Percentiles rank a stretch among this genome's conserved stretches.
Evolutionary conservation across 805 yeast genomes (phyloP).

Genomic region (Starmerella bacillaris): DNA sequence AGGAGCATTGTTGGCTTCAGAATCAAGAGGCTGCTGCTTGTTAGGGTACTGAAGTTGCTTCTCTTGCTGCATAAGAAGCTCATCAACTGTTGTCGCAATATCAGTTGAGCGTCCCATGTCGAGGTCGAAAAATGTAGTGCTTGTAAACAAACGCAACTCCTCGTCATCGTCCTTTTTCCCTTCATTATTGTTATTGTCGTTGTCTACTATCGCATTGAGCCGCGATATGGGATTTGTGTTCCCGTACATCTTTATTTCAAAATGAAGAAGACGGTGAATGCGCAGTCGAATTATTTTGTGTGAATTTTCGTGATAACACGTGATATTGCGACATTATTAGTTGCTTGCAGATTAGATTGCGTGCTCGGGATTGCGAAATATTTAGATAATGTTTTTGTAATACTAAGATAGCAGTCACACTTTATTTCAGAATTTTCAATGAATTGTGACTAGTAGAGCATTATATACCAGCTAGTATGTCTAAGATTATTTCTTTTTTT

Average conservation of each 20-base stretch:
- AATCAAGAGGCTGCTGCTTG: conserved; percentile 14
- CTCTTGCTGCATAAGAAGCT: conserved; percentile 26
- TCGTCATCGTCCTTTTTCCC: conserved; percentile 19
- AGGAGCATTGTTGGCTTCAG: conserved; percentile 2
- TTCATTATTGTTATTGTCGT: conserved; percentile 5
- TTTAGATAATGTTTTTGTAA: too few species aligned
- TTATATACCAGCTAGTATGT: too few species aligned
- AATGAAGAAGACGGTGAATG: too few species aligned
- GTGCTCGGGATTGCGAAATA: too few species aligned
- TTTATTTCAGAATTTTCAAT: too few species aligned
- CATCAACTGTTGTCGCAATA: conserved; percentile 26
- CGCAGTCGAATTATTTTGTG: not conserved
- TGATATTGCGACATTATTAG: conserved; percentile 6
- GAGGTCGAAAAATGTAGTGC: conserved; percentile 29
- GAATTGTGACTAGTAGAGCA: too few species aligned
- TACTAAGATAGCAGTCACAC: too few species aligned
- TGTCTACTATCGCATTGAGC: conserved; percentile 13
- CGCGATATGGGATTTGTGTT: conserved; percentile 9
- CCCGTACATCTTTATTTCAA: conserved; percentile 1
- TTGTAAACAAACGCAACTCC: conserved; percentile 27
- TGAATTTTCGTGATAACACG: conserved; percentile 7
- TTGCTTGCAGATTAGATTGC: too few species aligned
- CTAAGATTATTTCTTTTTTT: too few species aligned
- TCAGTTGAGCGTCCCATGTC: conserved; percentile 29
- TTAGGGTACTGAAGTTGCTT: conserved; percentile 22